Evolutionary conservation across 805 yeast genomes (phyloP), one percentile per base, ranked within the genome.

Genomic region (Ogataea zsoltii): DNA sequence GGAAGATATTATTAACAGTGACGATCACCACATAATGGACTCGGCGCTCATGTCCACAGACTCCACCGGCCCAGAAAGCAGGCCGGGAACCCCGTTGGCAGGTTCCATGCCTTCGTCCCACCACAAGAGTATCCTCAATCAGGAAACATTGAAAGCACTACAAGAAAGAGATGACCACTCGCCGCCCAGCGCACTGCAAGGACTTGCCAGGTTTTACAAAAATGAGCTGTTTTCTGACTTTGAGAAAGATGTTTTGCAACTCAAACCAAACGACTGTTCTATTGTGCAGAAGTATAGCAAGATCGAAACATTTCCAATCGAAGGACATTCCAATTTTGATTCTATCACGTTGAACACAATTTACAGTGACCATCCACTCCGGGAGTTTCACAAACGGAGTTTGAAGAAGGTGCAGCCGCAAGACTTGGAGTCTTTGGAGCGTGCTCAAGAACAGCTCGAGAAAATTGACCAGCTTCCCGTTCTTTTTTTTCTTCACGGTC

Each of bases 401-500:
- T 34, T 54, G 13, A 49, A 50, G 38, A 50, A 48, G 30, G 19
- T 49, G n/a, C 33, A 39, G n/a, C 34, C 41, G 5, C 42, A 45
- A 3, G 58, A 54, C 39, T 13, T 47, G 4, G 41, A 44, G 32
- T 54, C 56, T 7, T 26, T 54, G 11, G 30, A 36, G n/a, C 50
- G 50, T 3, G 60, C 57, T 0, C 39, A 48, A n/a, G 56, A 53
- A 7, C 63, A 41, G 55, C 30, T 60, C 41, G 51, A 56, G 10
- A 72, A 74, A 45, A 64, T 80, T 31, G 63, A 71, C 18, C 69
- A 69, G 12, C 59, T 80, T 33, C 95, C 95, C 0, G 68, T 82
- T 2, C 63, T 85, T 5, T 65, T 88, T 2, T 78, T 89, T 45
- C 60, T 91, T 15, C 97, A 90, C 68, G 98, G 98, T 0, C 65